Conservation (phyloP, 345 rosid species). For the Eucalyptus regnans region DNA sequence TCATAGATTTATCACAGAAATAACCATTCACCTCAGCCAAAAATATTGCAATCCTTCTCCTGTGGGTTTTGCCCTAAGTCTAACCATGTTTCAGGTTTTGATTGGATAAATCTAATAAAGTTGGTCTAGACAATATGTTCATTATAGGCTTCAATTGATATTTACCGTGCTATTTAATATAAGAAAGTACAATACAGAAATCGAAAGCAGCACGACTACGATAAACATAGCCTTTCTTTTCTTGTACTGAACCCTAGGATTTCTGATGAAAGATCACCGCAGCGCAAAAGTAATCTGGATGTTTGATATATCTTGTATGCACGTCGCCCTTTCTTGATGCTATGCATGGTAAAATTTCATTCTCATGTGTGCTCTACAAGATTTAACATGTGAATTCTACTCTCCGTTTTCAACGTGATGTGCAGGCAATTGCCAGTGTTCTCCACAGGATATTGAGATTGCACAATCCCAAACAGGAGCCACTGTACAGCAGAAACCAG, state of each 20-base stretch:
- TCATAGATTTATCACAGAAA: neutral
- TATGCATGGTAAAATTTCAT: neutral
- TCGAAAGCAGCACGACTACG: neutral
- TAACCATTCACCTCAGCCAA: neutral
- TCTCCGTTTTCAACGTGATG: neutral
- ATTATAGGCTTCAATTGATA: neutral
- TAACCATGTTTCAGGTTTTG: neutral
- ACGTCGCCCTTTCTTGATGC: neutral
- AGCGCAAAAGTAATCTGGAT: neutral
- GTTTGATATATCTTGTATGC: neutral
- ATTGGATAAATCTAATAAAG: neutral
- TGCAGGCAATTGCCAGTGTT: slow-evolving; percentile 6
- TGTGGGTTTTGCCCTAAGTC: neutral
- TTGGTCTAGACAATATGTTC: neutral
- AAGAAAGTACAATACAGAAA: neutral
- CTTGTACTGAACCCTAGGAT: neutral
- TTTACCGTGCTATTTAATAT: too few relatives aligned
- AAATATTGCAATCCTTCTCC: neutral
- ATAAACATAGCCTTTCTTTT: neutral
- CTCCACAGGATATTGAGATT: neutral
- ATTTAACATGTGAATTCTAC: neutral
- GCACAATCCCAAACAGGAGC: neutral
- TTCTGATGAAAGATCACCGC: neutral
- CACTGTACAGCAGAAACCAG: neutral
- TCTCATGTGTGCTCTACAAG: neutral